Base-by-base conservation (phyloP, 2,329 filamentous ascomycete species). In the Xylariaceae sp. region DNA sequence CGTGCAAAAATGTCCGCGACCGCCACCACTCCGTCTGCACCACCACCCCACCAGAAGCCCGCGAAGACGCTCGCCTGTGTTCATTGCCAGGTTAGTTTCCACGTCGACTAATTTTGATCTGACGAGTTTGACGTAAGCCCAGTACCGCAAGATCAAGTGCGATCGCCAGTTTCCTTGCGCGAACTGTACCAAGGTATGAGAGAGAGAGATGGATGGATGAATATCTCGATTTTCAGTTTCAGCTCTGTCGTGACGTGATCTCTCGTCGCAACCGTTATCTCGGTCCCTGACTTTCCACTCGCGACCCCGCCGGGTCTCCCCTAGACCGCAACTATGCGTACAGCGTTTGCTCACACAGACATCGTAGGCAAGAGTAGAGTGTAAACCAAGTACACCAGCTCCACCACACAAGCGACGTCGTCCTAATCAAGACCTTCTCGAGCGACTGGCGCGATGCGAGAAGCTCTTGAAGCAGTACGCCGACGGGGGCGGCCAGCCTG, bases 131-230 rank as follows among this genome's bases (percentile, higher is more conserved):
- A n/a, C n/a, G n/a, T n/a, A n/a, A n/a, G n/a, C n/a, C n/a, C n/a
- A 87, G 60, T 81, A 84, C 58, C 78, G 83, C 45, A 87, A 86
- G 62, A 71, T 86, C 36, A 83, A 79, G 54, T 87, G 84, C 65
- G 77, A 85, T 59, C 79, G 80, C 52, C 74, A 69, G 18, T 78
- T 77, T 55, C 83, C 83, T 2, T 87, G 84, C 60, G 63, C 72
- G 1, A 78, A 77, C 48, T 86, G 84, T 59, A 59, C 71, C 34
- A 77, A 72, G 48, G 64, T 72, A 55, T 31, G 14, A 28, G 22
- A 28, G 22, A 28, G 22, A 28, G 22, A 28, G 22, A 28, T 4
- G 7, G 22, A 7, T 7, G 7, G 22, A 28, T 28, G 4, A 4
- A 28, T 28, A 7, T 28, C 22, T 28, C 22, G 7, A 7, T 4